phyloP scores from a whole-genome alignment of 2,329 filamentous ascomycete genomes.

The Cyphellophora europaea region DNA sequence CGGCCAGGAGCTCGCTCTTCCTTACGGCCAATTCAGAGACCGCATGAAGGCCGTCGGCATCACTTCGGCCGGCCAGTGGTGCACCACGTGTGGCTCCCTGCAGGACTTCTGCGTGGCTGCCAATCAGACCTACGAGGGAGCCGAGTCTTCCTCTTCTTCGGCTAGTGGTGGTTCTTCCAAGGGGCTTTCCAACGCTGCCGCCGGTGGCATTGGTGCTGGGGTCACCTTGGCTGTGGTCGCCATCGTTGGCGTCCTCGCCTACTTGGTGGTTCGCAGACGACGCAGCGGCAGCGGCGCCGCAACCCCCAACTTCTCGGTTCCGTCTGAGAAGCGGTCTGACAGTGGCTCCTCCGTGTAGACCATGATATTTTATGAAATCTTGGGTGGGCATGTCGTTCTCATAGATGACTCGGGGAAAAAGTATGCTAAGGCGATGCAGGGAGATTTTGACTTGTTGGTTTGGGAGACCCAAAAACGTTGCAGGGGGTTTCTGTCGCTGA shows the following conservation, averaged over 20 bases:
- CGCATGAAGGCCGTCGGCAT: neutral
- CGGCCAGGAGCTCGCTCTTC: neutral
- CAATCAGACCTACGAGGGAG: slow-evolving; percentile 29
- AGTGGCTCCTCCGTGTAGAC: too few relatives aligned
- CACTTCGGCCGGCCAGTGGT: slow-evolving; percentile 1
- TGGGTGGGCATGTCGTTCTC: too few relatives aligned
- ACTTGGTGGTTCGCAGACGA: neutral
- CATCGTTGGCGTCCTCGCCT: slow-evolving; percentile 3
- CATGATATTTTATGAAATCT: too few relatives aligned
- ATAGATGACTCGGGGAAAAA: too few relatives aligned
- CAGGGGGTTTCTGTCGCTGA: too few relatives aligned
- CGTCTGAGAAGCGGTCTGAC: too few relatives aligned
- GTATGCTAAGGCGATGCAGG: too few relatives aligned
- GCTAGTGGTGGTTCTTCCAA: neutral
- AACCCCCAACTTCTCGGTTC: too few relatives aligned
- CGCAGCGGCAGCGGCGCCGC: too few relatives aligned
- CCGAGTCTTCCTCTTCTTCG: neutral
- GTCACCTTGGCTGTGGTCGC: slow-evolving; percentile 6
- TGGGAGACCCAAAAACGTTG: too few relatives aligned
- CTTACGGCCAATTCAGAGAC: slow-evolving; percentile 1
- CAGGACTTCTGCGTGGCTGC: slow-evolving; percentile 32
- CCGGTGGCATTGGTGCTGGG: slow-evolving; percentile 7
- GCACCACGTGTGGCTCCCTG: slow-evolving; percentile 15
- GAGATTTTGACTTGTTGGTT: too few relatives aligned
- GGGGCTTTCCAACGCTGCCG: slow-evolving; percentile 5